Evolutionary conservation across 2,329 filamentous ascomycete genomes (phyloP), one percentile per base, ranked within the genome.

Genomic region (Botrytis deweyae): DNA sequence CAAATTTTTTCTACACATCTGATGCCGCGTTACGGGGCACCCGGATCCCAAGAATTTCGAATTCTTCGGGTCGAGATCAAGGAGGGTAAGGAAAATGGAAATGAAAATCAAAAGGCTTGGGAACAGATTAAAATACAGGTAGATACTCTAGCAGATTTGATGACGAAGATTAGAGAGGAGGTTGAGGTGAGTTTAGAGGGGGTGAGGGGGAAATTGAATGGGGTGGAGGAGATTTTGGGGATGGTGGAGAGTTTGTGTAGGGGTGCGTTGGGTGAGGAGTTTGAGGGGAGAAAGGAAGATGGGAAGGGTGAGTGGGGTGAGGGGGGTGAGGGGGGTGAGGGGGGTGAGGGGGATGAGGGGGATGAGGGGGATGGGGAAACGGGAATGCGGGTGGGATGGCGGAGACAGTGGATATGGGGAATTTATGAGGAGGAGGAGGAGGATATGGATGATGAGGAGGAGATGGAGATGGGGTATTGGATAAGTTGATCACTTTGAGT

Each of bases 141-240:
- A 1, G n/a, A 18, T 58, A 7, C 0, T 29, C 4, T 58, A 4
- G n/a, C 1, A 29, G 3, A 18, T 29, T 1, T 58, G 0, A 3
- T 8, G 6, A 18, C 6, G n/a, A 8, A 2, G 5, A 18, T 55
- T 55, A 29, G 14, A 55, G 14, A 29, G n/a, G 4, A 29, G 16
- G n/a, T 8, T 8, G 52, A 18, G n/a, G 18, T 29, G 16, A 58
- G 3, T 18, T 33, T n/a, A 6, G 6, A 29, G n/a, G n/a, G 6
- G 14, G 6, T 33, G 3, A 14, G 1, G n/a, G 29, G 14, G n/a
- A 7, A 33, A 25, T 25, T 33, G 7, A 16, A 18, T 7, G 52
- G 6, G 3, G 7, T 58, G 18, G 25, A 55, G 25, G 3, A 3
- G 2, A 16, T 16, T 14, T 6, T 16, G 4, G 12, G 52, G 5